Percentiles rank a stretch among this genome's conserved stretches.
Conservation (phyloP, 2,329 filamentous ascomycete genomes). For the Bipolaris cookei region DNA sequence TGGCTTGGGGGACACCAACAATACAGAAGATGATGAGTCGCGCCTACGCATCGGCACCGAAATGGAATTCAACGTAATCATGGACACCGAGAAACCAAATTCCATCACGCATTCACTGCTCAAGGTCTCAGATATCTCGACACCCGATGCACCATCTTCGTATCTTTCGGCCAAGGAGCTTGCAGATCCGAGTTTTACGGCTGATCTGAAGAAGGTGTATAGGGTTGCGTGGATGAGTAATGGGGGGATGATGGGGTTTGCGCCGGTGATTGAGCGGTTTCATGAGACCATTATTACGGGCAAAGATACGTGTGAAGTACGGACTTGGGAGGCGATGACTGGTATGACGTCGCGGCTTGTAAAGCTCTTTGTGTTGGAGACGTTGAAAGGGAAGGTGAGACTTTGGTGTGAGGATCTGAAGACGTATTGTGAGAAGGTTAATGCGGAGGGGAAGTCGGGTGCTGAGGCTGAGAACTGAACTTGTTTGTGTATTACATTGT, state of each 20-base stretch:
- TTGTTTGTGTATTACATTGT: no score
- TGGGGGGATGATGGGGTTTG: conserved; percentile 18
- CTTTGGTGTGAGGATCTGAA: conserved; percentile 30
- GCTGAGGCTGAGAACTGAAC: no score
- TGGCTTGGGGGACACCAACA: background rate
- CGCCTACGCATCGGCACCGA: conserved; percentile 21
- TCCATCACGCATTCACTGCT: conserved; percentile 18
- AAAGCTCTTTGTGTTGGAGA: conserved; percentile 23
- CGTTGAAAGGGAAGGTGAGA: conserved; percentile 23
- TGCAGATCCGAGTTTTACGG: conserved; percentile 18
- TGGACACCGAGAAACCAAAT: conserved; percentile 20
- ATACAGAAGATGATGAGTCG: background rate
- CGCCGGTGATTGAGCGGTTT: conserved; percentile 23
- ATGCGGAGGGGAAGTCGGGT: background rate
- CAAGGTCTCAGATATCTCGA: conserved; percentile 28
- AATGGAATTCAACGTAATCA: conserved; percentile 28
- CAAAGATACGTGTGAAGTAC: conserved; percentile 26
- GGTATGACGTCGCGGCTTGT: conserved; percentile 28
- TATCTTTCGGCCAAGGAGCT: conserved; percentile 20
- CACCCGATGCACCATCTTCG: conserved; percentile 19
- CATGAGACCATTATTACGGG: conserved; percentile 28
- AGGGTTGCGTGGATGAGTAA: conserved; percentile 29
- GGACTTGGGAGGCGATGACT: conserved; percentile 31
- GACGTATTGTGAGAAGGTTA: conserved; percentile 19
- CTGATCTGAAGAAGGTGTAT: conserved; percentile 27